phyloP scores from a whole-genome alignment of 1,284 basidiomycete genomes.

The Trichosporon sp. region DNA sequence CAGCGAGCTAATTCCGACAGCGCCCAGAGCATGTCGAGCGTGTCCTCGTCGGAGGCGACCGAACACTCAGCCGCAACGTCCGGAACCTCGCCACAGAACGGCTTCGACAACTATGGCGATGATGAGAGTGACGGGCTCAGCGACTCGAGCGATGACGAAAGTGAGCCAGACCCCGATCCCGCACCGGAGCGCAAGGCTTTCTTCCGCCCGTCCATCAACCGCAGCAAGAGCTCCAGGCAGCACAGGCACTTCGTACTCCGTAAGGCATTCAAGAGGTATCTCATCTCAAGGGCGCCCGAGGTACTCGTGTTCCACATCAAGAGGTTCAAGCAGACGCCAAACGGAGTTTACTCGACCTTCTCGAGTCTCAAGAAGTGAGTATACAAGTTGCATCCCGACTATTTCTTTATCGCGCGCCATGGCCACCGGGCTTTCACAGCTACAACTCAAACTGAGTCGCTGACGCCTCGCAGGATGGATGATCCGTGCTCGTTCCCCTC shows the following conservation, averaged over 20 bases:
- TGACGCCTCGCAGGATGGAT: neutral
- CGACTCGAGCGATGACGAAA: slow-evolving; percentile 48
- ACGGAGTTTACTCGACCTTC: slow-evolving; percentile 47
- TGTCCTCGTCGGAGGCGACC: neutral
- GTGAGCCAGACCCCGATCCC: slow-evolving; percentile 25
- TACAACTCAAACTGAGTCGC: neutral
- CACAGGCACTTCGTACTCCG: slow-evolving; percentile 65
- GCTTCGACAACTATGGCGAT: slow-evolving; percentile 21
- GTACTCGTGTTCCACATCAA: slow-evolving; percentile 90
- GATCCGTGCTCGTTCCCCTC: slow-evolving; percentile 70
- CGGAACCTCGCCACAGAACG: neutral
- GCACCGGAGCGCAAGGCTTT: slow-evolving; percentile 5
- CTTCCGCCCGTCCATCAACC: slow-evolving; percentile 22
- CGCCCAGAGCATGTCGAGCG: neutral
- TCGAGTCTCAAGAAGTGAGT: slow-evolving; percentile 53
- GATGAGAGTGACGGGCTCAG: slow-evolving; percentile 44
- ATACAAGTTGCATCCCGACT: no score
- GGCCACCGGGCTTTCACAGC: no score
- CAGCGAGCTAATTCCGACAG: neutral
- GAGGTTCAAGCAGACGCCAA: slow-evolving; percentile 75
- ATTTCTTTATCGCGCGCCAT: no score
- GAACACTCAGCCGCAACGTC: neutral
- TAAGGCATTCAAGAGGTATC: slow-evolving; percentile 88
- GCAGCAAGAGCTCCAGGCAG: slow-evolving; percentile 33
- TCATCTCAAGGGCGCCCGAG: slow-evolving; percentile 81